Conservation (phyloP, 352 stramenopile species). For the Pythium sukuiense region DNA sequence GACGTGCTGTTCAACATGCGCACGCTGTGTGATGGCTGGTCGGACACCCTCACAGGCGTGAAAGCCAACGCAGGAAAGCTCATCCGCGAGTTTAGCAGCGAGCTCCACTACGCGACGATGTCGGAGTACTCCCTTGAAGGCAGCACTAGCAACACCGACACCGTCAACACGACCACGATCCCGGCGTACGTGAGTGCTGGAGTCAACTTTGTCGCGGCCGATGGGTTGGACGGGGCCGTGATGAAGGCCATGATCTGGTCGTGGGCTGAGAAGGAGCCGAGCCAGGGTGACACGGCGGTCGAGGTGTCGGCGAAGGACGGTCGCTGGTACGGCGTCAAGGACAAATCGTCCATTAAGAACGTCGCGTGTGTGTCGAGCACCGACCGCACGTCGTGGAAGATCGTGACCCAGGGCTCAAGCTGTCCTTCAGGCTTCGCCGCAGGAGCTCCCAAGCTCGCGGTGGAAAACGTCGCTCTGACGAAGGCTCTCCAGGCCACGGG, state of each 20-base stretch:
- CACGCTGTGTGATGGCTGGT: slow-evolving; percentile 45
- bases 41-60: slow-evolving; percentile 41
- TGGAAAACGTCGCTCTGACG: slow-evolving; percentile 55
- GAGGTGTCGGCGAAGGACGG: slow-evolving; percentile 51
- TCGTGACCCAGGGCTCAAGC: slow-evolving; percentile 45
- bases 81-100: slow-evolving; percentile 49
- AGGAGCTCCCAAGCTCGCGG: slow-evolving; percentile 37
- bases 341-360: slow-evolving; percentile 40
- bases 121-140: slow-evolving; percentile 36
- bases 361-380: slow-evolving; percentile 59
- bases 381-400: slow-evolving; percentile 44
- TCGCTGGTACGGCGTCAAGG: slow-evolving; percentile 50
- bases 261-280: slow-evolving; percentile 56
- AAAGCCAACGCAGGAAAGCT: slow-evolving; percentile 46
- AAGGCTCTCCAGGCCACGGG: slow-evolving; percentile 30
- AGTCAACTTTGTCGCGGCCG: slow-evolving; percentile 61
- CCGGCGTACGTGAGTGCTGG: slow-evolving; percentile 48
- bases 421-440: slow-evolving; percentile 41
- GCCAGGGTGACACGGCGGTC: slow-evolving; percentile 33
- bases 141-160: slow-evolving; percentile 6
- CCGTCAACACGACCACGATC: slow-evolving; percentile 41
- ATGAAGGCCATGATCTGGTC: slow-evolving; percentile 64
- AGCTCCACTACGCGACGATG: slow-evolving; percentile 53
- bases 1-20: slow-evolving; percentile 54
- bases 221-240: slow-evolving; percentile 47